phyloP scores from a whole-genome alignment of 208 protist species.

The Trypanosoma caninum region DNA sequence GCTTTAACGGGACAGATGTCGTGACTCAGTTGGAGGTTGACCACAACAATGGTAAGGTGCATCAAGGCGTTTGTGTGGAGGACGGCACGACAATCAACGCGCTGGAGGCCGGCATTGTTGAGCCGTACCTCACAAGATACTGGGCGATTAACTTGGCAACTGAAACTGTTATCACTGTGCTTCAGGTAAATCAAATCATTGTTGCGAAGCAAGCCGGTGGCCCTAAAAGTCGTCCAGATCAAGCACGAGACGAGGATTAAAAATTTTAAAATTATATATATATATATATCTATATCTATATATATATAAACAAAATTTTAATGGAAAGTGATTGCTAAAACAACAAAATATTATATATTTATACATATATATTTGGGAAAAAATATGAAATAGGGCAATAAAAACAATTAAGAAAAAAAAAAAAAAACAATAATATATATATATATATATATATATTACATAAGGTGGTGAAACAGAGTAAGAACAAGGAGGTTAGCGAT shows the following conservation, averaged over 20 bases:
- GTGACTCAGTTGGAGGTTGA: slow-evolving; percentile 95
- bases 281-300: slow-evolving; percentile 2
- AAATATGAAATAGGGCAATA: no score
- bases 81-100: slow-evolving; percentile 80
- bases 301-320: not conserved
- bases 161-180: slow-evolving; percentile 96
- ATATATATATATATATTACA: not conserved
- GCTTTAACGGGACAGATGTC: slow-evolving; percentile 94
- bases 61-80: slow-evolving; percentile 94
- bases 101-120: slow-evolving; percentile 88
- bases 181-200: slow-evolving; percentile 97
- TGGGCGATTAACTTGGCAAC: slow-evolving; percentile 95
- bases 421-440: not conserved
- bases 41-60: slow-evolving; percentile 90
- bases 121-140: slow-evolving; percentile 92
- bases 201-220: slow-evolving; percentile 97
- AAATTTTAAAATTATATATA: slow-evolving; percentile 20
- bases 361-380: no score
- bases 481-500: not conserved
- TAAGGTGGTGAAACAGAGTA: not conserved
- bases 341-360: no score
- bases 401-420: not conserved
- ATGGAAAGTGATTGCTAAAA: no score
- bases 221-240: slow-evolving; percentile 89
- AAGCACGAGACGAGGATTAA: slow-evolving; percentile 81